A percentile compares a stretch with the other conserved stretches of the same genome.
Conservation (phyloP, 1,139 yeast genomes). For the Sugiyamaella novakii region DNA sequence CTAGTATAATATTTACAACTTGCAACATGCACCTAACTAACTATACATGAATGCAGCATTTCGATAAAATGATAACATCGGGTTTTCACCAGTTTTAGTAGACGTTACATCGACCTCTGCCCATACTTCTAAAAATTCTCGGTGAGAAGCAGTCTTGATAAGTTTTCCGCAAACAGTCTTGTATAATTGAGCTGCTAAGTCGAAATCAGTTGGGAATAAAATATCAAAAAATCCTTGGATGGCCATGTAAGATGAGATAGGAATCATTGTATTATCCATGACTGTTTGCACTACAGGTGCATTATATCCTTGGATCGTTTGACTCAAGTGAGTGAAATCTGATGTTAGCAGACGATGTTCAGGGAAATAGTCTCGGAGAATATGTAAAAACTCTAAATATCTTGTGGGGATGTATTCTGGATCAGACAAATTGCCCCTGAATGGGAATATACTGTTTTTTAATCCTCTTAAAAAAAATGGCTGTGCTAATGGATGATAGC, state of each 20-base stretch:
- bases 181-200: slow-evolving; percentile 62
- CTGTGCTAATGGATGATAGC: slow-evolving; percentile 45
- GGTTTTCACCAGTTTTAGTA: slow-evolving; percentile 79
- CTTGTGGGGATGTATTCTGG: slow-evolving; percentile 85
- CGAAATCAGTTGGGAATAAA: slow-evolving; percentile 83
- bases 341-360: slow-evolving; percentile 72
- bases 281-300: slow-evolving; percentile 87
- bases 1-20: not conserved
- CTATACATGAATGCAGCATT: slow-evolving; percentile 72
- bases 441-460: slow-evolving; percentile 54
- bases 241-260: slow-evolving; percentile 74
- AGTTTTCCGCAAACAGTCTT: slow-evolving; percentile 64
- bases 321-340: slow-evolving; percentile 70
- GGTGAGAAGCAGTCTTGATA: slow-evolving; percentile 59
- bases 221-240: slow-evolving; percentile 85
- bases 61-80: slow-evolving; percentile 77
- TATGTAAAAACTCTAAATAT: slow-evolving; percentile 64
- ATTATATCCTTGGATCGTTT: slow-evolving; percentile 63
- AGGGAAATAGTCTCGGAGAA: slow-evolving; percentile 68
- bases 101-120: slow-evolving; percentile 68
- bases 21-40: too few relatives aligned
- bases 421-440: slow-evolving; percentile 66
- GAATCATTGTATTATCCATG: slow-evolving; percentile 65
- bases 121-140: slow-evolving; percentile 69
- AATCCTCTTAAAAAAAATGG: slow-evolving; percentile 38